phyloP scores from a whole-genome alignment of 2,329 filamentous ascomycete genomes.

The Triangularia setosa region DNA sequence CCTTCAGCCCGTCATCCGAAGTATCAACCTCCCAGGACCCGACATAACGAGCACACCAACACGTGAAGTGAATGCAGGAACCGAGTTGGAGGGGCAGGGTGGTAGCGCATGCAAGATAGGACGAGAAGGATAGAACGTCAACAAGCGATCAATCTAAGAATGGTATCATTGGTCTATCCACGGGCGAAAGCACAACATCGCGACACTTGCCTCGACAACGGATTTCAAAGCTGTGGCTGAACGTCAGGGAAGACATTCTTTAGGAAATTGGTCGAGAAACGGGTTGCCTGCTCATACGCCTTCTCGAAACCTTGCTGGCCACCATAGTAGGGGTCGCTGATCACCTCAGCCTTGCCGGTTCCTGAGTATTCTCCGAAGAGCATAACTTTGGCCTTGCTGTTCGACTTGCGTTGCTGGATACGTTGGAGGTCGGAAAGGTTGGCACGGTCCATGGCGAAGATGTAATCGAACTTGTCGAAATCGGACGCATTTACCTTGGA shows the following conservation, averaged over 20 bases:
- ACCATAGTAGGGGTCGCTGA: conserved; percentile 93
- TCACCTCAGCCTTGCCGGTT: conserved; percentile 61
- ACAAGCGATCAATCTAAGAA: not conserved
- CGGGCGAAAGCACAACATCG: conserved; percentile 7
- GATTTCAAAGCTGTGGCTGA: conserved; percentile 12
- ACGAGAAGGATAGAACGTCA: not conserved
- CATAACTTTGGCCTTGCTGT: conserved; percentile 63
- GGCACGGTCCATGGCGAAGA: conserved; percentile 87
- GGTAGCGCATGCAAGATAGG: not conserved
- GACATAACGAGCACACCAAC: not conserved
- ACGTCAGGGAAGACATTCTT: conserved; percentile 49
- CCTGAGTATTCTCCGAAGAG: conserved; percentile 82
- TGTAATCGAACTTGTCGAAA: conserved; percentile 83
- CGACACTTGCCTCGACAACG: conserved; percentile 8
- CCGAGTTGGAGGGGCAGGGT: not conserved
- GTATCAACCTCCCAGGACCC: not conserved
- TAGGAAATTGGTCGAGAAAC: conserved; percentile 75
- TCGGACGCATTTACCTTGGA: conserved; percentile 58
- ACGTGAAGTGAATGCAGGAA: not conserved
- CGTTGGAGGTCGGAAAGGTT: conserved; percentile 71
- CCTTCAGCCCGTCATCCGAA: not conserved
- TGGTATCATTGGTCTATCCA: conserved; percentile 14
- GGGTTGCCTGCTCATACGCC: conserved; percentile 78
- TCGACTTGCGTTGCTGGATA: conserved; percentile 54
- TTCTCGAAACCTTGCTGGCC: conserved; percentile 73